Conservation (phyloP, 371 early-diverging fungal genomes). For the Mortierella sp. region DNA sequence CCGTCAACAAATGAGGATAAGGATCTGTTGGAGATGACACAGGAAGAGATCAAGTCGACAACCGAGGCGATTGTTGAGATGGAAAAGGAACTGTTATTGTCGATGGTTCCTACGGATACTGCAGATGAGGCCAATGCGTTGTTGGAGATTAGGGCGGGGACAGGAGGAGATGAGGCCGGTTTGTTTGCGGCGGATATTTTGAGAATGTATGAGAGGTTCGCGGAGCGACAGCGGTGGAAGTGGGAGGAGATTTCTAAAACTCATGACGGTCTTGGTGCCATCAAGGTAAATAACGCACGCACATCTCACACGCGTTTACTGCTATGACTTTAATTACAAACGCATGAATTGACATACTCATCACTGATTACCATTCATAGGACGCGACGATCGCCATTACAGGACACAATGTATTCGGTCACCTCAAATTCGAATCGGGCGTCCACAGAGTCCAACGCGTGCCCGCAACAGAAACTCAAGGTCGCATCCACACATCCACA, state of each 20-base stretch:
- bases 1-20: slow-evolving; percentile 51
- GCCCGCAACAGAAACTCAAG: slow-evolving; percentile 87
- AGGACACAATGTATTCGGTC: slow-evolving; percentile 82
- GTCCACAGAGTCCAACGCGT: slow-evolving; percentile 91
- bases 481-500: slow-evolving; percentile 90
- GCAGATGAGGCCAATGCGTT: slow-evolving; percentile 84
- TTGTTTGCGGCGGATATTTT: slow-evolving; percentile 83
- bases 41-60: slow-evolving; percentile 67
- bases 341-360: background rate
- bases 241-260: slow-evolving; percentile 72
- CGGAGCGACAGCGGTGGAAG: slow-evolving; percentile 77
- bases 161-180: slow-evolving; percentile 91
- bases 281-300: slow-evolving; percentile 63
- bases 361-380: slow-evolving; percentile 25
- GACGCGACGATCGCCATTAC: slow-evolving; percentile 75
- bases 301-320: no score
- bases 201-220: slow-evolving; percentile 84
- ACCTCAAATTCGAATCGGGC: slow-evolving; percentile 86
- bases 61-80: slow-evolving; percentile 48
- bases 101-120: slow-evolving; percentile 72
- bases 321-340: background rate
- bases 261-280: slow-evolving; percentile 67
- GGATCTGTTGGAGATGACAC: slow-evolving; percentile 70
- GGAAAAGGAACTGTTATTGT: slow-evolving; percentile 64
- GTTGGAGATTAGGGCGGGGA: slow-evolving; percentile 85